A percentile compares a stretch with the other conserved stretches of the same genome.
Conservation (phyloP, 1,139 yeast species). For the Pneumocystis canis region DNA sequence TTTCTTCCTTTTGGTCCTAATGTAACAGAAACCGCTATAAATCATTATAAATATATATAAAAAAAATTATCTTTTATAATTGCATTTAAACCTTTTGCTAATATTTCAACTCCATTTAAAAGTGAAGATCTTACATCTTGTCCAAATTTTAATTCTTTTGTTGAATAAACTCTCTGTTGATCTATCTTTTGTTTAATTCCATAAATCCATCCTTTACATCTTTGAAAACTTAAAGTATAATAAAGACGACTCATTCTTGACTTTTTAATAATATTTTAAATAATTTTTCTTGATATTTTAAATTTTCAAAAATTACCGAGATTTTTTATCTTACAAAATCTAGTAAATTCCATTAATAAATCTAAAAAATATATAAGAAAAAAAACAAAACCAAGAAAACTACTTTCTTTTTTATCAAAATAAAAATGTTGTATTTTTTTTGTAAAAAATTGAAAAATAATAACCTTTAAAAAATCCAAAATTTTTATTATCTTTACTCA, state of each 20-base stretch:
- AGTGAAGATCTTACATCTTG: conserved; percentile 98
- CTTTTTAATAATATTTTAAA: neutral
- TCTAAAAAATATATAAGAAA: neutral
- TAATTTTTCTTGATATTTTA: neutral
- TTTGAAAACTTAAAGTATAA: neutral
- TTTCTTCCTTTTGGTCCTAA: conserved; percentile 98
- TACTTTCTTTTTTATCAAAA: too few species aligned
- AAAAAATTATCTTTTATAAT: neutral
- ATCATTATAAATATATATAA: neutral
- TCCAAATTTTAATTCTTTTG: conserved; percentile 88
- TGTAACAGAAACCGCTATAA: conserved; percentile 76
- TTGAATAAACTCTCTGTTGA: neutral
- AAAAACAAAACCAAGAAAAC: neutral
- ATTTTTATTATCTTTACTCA: neutral
- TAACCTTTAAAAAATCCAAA: too few species aligned
- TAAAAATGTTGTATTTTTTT: neutral
- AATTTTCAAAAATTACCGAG: neutral
- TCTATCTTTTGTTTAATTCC: neutral
- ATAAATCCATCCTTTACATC: neutral
- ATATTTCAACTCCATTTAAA: conserved; percentile 85
- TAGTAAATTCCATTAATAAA: neutral
- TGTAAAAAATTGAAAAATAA: too few species aligned
- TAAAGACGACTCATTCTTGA: neutral
- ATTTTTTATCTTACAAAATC: neutral
- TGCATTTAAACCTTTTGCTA: conserved; percentile 44